These are phyloP conservation scores for Fraxinus albicans DNA, from an alignment of 305 asterid species.

Conservation along the genomic window DNA sequence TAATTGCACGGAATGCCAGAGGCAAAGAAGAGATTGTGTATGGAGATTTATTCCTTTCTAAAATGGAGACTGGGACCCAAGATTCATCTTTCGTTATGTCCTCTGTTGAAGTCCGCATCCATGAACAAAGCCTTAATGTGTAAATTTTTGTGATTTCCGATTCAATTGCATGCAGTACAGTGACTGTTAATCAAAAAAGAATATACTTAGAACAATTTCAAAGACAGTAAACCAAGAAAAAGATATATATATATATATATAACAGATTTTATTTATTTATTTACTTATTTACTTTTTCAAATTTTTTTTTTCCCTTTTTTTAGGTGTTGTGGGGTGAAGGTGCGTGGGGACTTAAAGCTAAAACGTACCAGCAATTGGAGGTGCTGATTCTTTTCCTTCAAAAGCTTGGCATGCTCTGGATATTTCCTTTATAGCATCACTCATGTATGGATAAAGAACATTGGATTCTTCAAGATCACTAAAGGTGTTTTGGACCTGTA, in stretches of 20 bases:
- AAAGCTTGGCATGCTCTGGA: slow-evolving; percentile 80
- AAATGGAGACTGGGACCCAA: slow-evolving; percentile 86
- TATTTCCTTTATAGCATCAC: slow-evolving; percentile 81
- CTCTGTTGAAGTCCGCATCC: slow-evolving; percentile 91
- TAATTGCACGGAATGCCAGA: slow-evolving; percentile 74
- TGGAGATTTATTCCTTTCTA: slow-evolving; percentile 93
- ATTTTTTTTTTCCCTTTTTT: background rate
- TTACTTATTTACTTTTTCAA: no score
- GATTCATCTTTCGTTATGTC: slow-evolving; percentile 89
- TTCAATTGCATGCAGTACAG: slow-evolving; percentile 72
- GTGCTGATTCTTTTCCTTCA: slow-evolving; percentile 95
- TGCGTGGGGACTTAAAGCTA: background rate
- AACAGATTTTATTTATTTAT: background rate
- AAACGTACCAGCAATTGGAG: slow-evolving; percentile 75
- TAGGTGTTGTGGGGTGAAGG: background rate
- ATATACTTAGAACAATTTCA: slow-evolving; percentile 24
- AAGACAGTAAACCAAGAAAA: slow-evolving; percentile 16
- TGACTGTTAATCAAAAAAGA: slow-evolving; percentile 48
- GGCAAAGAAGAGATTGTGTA: slow-evolving; percentile 90
- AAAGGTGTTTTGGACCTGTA: slow-evolving; percentile 81
- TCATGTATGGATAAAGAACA: slow-evolving; percentile 79
- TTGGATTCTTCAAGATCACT: slow-evolving; percentile 88
- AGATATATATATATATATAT: background rate
- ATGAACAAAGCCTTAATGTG: slow-evolving; percentile 86
- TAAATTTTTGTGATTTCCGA: slow-evolving; percentile 81